phyloP scores from a whole-genome alignment of 768 basidiomycete genomes.

The Lentinus brumalis region DNA sequence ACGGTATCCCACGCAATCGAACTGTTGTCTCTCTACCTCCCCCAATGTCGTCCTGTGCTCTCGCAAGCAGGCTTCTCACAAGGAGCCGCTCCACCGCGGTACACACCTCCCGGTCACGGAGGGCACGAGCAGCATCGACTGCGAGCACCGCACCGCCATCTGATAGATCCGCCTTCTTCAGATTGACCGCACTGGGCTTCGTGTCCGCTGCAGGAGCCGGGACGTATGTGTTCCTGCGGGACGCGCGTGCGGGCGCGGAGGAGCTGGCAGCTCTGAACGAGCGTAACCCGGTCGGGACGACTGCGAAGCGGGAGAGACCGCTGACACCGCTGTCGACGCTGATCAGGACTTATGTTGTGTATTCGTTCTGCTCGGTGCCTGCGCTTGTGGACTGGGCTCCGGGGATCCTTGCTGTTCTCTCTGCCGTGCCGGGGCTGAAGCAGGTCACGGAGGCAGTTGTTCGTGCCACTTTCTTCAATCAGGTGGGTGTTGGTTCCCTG shows the following conservation, averaged over 20 bases:
- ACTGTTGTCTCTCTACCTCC: background rate
- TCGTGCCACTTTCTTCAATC: constrained; percentile 81
- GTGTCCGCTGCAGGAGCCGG: constrained; percentile 1
- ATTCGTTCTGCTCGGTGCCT: constrained; percentile 78
- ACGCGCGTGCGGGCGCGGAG: constrained; percentile 9
- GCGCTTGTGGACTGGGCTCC: constrained; percentile 77
- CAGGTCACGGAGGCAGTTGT: constrained; percentile 69
- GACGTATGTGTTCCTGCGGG: constrained; percentile 3
- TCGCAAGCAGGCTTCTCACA: background rate
- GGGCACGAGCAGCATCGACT: background rate
- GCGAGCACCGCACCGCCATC: background rate
- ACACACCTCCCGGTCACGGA: background rate
- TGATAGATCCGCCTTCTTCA: background rate
- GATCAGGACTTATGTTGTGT: constrained; percentile 78
- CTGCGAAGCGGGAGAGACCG: constrained; percentile 8
- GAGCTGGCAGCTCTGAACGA: constrained; percentile 23
- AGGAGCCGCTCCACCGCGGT: background rate
- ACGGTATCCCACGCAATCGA: background rate
- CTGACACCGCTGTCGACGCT: constrained; percentile 37
- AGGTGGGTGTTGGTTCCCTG: constrained; percentile 45
- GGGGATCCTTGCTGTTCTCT: constrained; percentile 54
- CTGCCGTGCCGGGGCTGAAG: constrained; percentile 60
- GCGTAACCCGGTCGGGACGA: constrained; percentile 4
- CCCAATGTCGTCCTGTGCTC: background rate
- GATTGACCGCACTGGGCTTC: constrained; percentile 1